Evolutionary conservation across 176 grass and related monocot species (phyloP).

Genomic region (Oropetium thomaeum): DNA sequence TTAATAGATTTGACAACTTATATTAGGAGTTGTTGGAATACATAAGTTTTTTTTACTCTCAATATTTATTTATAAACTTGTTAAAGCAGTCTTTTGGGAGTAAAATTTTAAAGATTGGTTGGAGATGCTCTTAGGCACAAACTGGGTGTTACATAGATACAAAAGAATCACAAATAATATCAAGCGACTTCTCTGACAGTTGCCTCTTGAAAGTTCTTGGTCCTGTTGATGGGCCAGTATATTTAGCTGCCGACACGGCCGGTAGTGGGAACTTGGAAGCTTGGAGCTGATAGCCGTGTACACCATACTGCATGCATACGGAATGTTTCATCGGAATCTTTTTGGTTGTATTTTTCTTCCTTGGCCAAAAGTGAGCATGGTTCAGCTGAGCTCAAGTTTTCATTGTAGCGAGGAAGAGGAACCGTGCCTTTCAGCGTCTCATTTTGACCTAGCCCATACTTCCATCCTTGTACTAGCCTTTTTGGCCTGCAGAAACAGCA

Average conservation of each 20-base stretch:
- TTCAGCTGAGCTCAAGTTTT: not conserved
- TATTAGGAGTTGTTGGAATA: too few species aligned
- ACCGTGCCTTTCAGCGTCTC: not conserved
- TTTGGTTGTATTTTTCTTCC: not conserved
- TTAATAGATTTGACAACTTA: too few species aligned
- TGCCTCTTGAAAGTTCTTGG: not conserved
- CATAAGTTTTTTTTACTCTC: too few species aligned
- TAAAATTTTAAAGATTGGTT: too few species aligned
- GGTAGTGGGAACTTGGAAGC: not conserved
- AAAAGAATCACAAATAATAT: not conserved
- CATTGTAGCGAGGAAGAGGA: not conserved
- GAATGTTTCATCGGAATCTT: not conserved
- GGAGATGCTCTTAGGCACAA: too few species aligned
- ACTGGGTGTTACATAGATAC: too few species aligned
- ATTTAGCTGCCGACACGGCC: not conserved
- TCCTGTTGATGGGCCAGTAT: not conserved
- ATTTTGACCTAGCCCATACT: constrained; percentile 43
- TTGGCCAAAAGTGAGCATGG: not conserved
- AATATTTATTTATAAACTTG: too few species aligned
- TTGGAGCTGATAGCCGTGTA: not conserved
- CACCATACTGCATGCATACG: not conserved
- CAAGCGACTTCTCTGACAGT: not conserved
- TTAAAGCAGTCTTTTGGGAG: too few species aligned
- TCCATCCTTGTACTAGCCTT: constrained; percentile 29
- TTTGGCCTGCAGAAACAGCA: constrained; percentile 12